Evolutionary conservation across 352 stramenopile genomes (phyloP).

Genomic region (Pythium graminicola): DNA sequence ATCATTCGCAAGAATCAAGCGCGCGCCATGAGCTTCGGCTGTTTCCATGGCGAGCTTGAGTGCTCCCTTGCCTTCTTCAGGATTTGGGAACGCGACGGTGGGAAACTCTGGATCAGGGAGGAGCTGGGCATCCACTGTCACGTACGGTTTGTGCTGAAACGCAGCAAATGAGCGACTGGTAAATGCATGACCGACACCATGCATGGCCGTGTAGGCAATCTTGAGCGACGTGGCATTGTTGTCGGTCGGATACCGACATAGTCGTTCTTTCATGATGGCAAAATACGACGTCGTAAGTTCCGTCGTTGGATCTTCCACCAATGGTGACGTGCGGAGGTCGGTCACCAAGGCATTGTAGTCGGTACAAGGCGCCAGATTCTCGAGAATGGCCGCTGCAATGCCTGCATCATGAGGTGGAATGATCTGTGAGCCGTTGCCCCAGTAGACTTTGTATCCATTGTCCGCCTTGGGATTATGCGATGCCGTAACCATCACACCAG

Average conservation of each 20-base stretch:
- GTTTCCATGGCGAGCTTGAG: conserved; percentile 90
- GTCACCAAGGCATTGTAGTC: conserved; percentile 47
- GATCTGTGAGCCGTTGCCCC: conserved; percentile 95
- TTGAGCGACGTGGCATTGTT: conserved; percentile 58
- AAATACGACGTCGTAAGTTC: conserved; percentile 77
- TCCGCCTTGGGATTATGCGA: conserved; percentile 98
- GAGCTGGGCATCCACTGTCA: conserved; percentile 82
- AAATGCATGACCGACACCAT: conserved; percentile 94
- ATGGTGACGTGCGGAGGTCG: conserved; percentile 29
- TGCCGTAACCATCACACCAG: conserved; percentile 93
- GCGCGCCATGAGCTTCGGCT: conserved; percentile 58
- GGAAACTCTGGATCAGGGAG: conserved; percentile 95
- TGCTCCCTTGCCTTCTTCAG: conserved; percentile 97
- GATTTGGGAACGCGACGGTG: conserved; percentile 97
- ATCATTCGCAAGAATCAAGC: conserved; percentile 97
- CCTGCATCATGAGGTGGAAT: conserved; percentile 92
- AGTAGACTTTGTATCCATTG: conserved; percentile 98
- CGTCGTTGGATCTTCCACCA: conserved; percentile 63
- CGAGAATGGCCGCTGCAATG: conserved; percentile 88
- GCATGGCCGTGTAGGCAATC: conserved; percentile 97
- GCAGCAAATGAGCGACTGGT: conserved; percentile 86
- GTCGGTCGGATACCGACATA: conserved; percentile 64
- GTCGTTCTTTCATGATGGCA: conserved; percentile 29
- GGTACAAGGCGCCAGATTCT: conserved; percentile 88
- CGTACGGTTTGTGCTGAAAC: conserved; percentile 86